Conservation (phyloP, 352 stramenopile genomes). For the Pythium myriotylum region DNA sequence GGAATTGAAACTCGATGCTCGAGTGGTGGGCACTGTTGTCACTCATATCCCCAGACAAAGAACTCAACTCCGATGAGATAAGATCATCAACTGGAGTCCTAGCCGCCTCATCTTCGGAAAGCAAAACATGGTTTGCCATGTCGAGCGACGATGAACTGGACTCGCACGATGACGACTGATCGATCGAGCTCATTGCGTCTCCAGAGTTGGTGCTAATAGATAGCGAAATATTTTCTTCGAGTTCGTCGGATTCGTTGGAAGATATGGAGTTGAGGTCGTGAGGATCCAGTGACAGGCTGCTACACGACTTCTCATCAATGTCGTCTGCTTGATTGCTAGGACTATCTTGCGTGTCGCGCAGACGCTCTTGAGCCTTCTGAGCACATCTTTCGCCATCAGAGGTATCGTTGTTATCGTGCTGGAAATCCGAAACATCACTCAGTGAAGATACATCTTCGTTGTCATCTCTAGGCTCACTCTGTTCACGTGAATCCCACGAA, state of each 20-base stretch:
- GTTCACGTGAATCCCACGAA: conserved; percentile 2
- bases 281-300: conserved; percentile 1
- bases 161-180: too few relatives aligned
- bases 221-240: conserved; percentile 10
- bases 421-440: neutral
- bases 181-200: neutral
- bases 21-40: neutral
- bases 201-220: conserved; percentile 11
- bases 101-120: neutral
- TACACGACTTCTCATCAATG: neutral
- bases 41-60: conserved; percentile 7
- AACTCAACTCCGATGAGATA: neutral
- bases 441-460: conserved; percentile 1
- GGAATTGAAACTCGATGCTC: conserved; percentile 5
- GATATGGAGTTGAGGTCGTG: neutral
- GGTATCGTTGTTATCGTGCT: too few relatives aligned
- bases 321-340: conserved; percentile 5
- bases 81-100: neutral
- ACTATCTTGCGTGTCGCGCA: neutral
- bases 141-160: too few relatives aligned
- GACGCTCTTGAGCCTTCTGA: too few relatives aligned
- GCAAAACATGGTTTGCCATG: neutral
- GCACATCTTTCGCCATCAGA: too few relatives aligned
- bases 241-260: neutral
- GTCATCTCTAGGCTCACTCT: neutral